Evolutionary conservation across 306 rosid genomes (phyloP), one percentile per base, ranked within the genome.

Genomic region (Abrus pulchellus): DNA sequence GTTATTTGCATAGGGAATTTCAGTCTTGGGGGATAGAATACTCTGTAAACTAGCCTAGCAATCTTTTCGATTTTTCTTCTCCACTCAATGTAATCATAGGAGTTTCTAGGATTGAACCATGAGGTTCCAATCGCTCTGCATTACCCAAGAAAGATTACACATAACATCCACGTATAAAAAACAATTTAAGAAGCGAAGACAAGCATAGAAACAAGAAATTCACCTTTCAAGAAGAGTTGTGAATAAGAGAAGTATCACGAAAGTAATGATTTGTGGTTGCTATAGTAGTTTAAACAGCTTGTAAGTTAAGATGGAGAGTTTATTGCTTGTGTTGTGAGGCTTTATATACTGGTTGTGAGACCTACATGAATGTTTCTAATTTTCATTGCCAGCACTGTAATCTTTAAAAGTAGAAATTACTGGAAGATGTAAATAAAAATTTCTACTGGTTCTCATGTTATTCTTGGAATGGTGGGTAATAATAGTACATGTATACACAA

Each of bases 291-390:
- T 60, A 29, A 32, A 27, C 41, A 14, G 52, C 67, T 83, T 74
- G 78, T 13, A 7, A 66, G 48, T 82, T 14, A 53, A 84, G 86
- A 40, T 83, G 89, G 82, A 82, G 93, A 87, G 74, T 86, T 74
- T 83, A 29, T 81, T 78, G 68, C 67, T 77, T 53, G 87, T 72
- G 62, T 86, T 76, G 80, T 44, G 65, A 74, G 88, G 83, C 87
- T 85, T 78, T 90, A 85, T 93, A 95, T 92, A 91, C 68, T 80
- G 47, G 85, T 61, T 33, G 73, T 78, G 70, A 76, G 87, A 76
- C 62, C 66, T 71, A 20, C 87, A 76, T 49, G 76, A 76, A 55
- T 87, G 86, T 83, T 83, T 64, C 81, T 72, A 20, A 20, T 75
- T 85, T 79, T 85, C 59, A 80, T 87, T 82, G 70, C 67, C 71